Percentiles rank a stretch among this genome's conserved stretches.
Evolutionary conservation across 2,329 filamentous ascomycete genomes (phyloP).

Genomic region (Fusarium domesticum): DNA sequence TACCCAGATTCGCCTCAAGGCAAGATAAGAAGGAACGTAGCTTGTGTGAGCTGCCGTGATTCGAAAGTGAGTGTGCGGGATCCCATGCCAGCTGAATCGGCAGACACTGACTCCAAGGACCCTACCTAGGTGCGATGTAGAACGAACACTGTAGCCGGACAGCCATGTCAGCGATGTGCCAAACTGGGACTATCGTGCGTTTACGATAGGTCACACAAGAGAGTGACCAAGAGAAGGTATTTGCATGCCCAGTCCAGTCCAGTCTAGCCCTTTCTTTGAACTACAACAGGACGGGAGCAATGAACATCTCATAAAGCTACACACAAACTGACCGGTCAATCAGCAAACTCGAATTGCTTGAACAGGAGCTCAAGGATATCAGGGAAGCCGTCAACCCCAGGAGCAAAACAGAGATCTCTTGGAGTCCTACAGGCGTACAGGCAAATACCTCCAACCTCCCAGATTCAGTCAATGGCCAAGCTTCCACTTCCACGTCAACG

Average conservation of each 20-base stretch:
- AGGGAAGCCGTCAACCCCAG: slow-evolving; percentile 47
- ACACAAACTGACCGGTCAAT: slow-evolving; percentile 7
- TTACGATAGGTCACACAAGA: slow-evolving; percentile 47
- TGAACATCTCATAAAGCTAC: too few relatives aligned
- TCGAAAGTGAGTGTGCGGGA: slow-evolving; percentile 37
- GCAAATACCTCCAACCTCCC: slow-evolving; percentile 24
- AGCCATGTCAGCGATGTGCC: slow-evolving; percentile 45
- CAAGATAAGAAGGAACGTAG: slow-evolving; percentile 37
- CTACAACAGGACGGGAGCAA: too few relatives aligned
- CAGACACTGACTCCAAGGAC: slow-evolving; percentile 6
- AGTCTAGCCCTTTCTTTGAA: neutral
- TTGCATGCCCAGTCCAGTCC: neutral
- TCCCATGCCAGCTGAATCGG: neutral
- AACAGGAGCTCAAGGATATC: slow-evolving; percentile 53
- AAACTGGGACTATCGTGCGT: slow-evolving; percentile 44
- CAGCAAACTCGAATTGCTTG: slow-evolving; percentile 55
- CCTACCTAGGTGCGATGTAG: slow-evolving; percentile 43
- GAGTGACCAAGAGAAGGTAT: slow-evolving; percentile 45
- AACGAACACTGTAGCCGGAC: slow-evolving; percentile 36
- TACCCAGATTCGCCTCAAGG: slow-evolving; percentile 18
- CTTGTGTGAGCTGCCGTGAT: slow-evolving; percentile 39
- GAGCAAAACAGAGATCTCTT: slow-evolving; percentile 18
- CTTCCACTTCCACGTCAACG: slow-evolving; percentile 7
- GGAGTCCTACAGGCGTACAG: slow-evolving; percentile 32
- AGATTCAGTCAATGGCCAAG: slow-evolving; percentile 13